Conservation (phyloP, 768 basidiomycete species). For the Scleroderma citrinum region DNA sequence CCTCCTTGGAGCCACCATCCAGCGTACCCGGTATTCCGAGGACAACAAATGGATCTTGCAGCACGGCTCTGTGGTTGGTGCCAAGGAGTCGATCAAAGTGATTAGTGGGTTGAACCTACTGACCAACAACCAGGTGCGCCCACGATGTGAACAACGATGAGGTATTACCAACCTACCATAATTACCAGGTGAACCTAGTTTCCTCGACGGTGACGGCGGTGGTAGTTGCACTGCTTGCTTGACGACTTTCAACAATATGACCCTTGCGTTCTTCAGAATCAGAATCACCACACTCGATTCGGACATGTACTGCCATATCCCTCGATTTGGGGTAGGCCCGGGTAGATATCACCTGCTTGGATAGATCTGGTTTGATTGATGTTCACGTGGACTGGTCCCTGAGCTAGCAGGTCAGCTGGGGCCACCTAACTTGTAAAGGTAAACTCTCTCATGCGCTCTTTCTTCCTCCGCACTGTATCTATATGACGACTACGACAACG, state of each 20-base stretch:
- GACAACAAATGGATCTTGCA: slow-evolving; percentile 58
- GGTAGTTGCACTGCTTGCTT: slow-evolving; percentile 32
- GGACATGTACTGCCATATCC: neutral
- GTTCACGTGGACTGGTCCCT: neutral
- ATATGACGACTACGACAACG: neutral
- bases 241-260: neutral
- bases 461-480: neutral
- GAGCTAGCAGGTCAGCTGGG: neutral
- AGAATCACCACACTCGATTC: neutral
- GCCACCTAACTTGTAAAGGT: neutral
- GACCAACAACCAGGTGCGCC: slow-evolving; percentile 57
- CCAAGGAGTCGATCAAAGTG: slow-evolving; percentile 46
- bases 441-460: neutral
- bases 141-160: too few species aligned
- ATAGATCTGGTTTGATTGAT: neutral
- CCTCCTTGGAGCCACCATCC: slow-evolving; percentile 80
- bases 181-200: slow-evolving; percentile 41
- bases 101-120: slow-evolving; percentile 63
- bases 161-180: slow-evolving; percentile 15
- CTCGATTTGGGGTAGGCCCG: too few species aligned
- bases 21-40: slow-evolving; percentile 68
- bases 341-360: neutral
- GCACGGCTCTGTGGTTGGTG: slow-evolving; percentile 36
- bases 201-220: slow-evolving; percentile 37
- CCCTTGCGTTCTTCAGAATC: neutral